phyloP scores from a whole-genome alignment of 2,329 filamentous ascomycete genomes.

The Massarina eburnea region DNA sequence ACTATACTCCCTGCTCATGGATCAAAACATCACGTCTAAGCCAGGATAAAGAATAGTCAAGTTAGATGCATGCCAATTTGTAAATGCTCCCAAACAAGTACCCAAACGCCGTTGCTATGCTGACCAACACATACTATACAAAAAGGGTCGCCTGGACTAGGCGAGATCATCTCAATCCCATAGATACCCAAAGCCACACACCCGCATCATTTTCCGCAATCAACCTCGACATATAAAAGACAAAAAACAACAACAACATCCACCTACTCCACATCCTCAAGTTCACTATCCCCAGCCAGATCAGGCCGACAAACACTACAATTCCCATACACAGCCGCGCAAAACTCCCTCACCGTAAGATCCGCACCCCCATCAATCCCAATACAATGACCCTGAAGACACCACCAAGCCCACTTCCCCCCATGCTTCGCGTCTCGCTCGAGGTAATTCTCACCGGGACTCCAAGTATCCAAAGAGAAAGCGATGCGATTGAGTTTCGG shows the following conservation, averaged over 20 bases:
- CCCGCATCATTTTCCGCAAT: no score
- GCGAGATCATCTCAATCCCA: no score
- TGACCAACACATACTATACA: neutral
- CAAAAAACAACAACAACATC: neutral
- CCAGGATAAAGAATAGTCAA: no score
- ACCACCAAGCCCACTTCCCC: conserved; percentile 39
- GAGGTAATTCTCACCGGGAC: conserved; percentile 39
- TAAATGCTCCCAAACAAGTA: neutral
- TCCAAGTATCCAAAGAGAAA: conserved; percentile 40
- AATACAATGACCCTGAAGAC: conserved; percentile 18
- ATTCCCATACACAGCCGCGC: conserved; percentile 13
- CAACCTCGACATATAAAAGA: neutral
- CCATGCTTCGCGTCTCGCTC: conserved; percentile 20
- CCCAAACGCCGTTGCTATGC: neutral
- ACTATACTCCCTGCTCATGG: no score
- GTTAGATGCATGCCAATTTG: no score
- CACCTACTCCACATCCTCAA: conserved; percentile 1
- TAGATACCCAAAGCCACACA: no score
- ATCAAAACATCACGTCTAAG: no score
- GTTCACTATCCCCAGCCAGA: conserved; percentile 5
- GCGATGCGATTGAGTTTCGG: conserved; percentile 33
- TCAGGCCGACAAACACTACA: conserved; percentile 13
- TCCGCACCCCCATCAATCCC: conserved; percentile 6
- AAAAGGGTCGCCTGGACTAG: no score
- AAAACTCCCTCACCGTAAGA: conserved; percentile 16